Percentiles rank a stretch among this genome's conserved stretches.
phyloP scores from a whole-genome alignment of 2,329 filamentous ascomycete species.

The Colletotrichum melonis region DNA sequence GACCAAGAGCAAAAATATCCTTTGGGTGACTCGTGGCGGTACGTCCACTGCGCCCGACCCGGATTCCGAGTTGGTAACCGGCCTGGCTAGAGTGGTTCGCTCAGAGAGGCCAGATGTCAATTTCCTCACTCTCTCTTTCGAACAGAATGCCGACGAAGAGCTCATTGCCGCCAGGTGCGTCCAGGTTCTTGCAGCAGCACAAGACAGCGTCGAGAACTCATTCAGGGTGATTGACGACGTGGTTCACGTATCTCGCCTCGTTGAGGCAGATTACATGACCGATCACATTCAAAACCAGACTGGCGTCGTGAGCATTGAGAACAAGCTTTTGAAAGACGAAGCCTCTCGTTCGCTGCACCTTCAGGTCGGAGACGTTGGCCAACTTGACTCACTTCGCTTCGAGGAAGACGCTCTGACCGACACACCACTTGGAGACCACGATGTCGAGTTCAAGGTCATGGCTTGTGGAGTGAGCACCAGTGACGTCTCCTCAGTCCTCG shows the following conservation, averaged over 20 bases:
- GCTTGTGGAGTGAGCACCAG: slow-evolving; percentile 57
- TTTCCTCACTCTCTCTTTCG: slow-evolving; percentile 39
- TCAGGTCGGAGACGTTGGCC: slow-evolving; percentile 43
- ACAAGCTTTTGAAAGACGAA: background rate
- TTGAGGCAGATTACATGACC: slow-evolving; percentile 20
- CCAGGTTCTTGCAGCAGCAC: background rate
- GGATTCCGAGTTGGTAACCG: slow-evolving; percentile 38
- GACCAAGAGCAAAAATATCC: slow-evolving; percentile 32
- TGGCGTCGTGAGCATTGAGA: slow-evolving; percentile 9
- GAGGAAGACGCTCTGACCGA: slow-evolving; percentile 39
- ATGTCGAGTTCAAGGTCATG: slow-evolving; percentile 55
- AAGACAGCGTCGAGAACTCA: background rate
- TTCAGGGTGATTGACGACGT: slow-evolving; percentile 8
- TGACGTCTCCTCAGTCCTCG: slow-evolving; percentile 51
- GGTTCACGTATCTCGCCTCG: slow-evolving; percentile 20
- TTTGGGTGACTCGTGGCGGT: slow-evolving; percentile 28
- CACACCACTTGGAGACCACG: slow-evolving; percentile 43
- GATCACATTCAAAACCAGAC: slow-evolving; percentile 34
- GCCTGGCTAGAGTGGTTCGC: slow-evolving; percentile 39
- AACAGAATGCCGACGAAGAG: slow-evolving; percentile 6
- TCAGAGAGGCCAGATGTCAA: slow-evolving; percentile 35
- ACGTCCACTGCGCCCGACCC: slow-evolving; percentile 29
- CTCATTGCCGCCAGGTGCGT: slow-evolving; percentile 20
- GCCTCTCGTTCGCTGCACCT: slow-evolving; percentile 42
- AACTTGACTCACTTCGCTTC: slow-evolving; percentile 41